Percentiles rank a stretch among this genome's conserved stretches.
These are phyloP conservation scores for Domatiomyces globalis DNA, from an alignment of 2,329 filamentous ascomycete genomes.

Conservation along the genomic window DNA sequence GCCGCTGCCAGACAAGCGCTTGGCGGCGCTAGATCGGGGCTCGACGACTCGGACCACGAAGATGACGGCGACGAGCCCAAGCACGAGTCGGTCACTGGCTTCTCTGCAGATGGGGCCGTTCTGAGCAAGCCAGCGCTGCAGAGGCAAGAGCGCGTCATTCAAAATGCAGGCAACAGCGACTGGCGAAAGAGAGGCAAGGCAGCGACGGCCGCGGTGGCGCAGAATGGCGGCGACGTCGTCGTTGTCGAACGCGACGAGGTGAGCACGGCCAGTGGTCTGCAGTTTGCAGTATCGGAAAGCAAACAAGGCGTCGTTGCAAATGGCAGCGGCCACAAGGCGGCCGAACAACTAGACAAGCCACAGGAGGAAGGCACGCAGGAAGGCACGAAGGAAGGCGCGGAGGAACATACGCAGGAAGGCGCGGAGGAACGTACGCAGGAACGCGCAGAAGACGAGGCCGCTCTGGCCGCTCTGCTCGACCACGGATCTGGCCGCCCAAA, in stretches of 20 bases:
- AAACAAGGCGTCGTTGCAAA: conserved; percentile 19
- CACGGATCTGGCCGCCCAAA: conserved; percentile 33
- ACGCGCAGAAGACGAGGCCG: conserved; percentile 40
- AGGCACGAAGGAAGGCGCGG: conserved; percentile 6
- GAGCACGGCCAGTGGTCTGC: conserved; percentile 41
- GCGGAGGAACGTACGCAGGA: conserved; percentile 9
- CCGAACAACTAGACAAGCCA: background rate
- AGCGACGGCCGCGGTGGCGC: conserved; percentile 36
- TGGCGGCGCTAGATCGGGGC: conserved; percentile 1
- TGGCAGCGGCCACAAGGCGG: background rate
- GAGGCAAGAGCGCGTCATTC: conserved; percentile 39
- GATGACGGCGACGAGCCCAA: conserved; percentile 17
- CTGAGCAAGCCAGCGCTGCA: conserved; percentile 24
- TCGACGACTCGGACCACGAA: conserved; percentile 41
- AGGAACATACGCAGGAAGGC: conserved; percentile 9
- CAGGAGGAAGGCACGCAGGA: no score
- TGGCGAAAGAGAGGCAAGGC: conserved; percentile 35
- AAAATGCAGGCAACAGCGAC: conserved; percentile 46
- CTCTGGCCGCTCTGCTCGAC: conserved; percentile 53
- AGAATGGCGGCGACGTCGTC: conserved; percentile 24
- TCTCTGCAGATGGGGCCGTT: conserved; percentile 36
- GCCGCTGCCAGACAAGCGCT: background rate
- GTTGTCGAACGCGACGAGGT: conserved; percentile 37
- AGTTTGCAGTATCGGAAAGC: conserved; percentile 27
- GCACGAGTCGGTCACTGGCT: conserved; percentile 38